Percentiles rank a stretch among this genome's conserved stretches.
Conservation (phyloP, 768 basidiomycete species). For the Tylopilus subfusipes region DNA sequence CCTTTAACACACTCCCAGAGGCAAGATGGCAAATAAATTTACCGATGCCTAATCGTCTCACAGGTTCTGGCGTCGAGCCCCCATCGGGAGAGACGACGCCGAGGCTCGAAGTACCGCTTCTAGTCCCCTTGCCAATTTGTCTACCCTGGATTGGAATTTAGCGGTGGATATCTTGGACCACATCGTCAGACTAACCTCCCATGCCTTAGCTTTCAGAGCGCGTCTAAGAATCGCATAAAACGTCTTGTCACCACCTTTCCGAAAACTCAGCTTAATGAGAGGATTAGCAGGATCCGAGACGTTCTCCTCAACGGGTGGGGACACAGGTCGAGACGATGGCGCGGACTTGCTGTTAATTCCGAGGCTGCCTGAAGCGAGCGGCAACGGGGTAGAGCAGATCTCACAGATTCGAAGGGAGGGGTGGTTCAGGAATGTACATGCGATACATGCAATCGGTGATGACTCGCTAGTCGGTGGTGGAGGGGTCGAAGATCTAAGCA, state of each 20-base stretch:
- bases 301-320: conserved; percentile 37
- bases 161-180: not conserved
- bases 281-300: conserved; percentile 33
- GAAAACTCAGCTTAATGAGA: conserved; percentile 81
- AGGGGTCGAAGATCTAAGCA: conserved; percentile 19
- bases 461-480: conserved; percentile 16
- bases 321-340: conserved; percentile 61
- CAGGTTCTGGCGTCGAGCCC: conserved; percentile 10
- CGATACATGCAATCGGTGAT: conserved; percentile 62
- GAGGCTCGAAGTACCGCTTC: conserved; percentile 22
- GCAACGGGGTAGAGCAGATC: conserved; percentile 76
- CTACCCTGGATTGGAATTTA: conserved; percentile 25
- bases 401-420: conserved; percentile 73
- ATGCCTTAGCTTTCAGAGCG: conserved; percentile 64
- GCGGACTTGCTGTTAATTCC: conserved; percentile 50
- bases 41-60: conserved; percentile 32
- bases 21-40: not conserved
- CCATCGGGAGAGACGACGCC: conserved; percentile 17
- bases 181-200: conserved; percentile 52
- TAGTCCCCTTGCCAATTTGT: conserved; percentile 22
- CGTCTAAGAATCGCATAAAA: conserved; percentile 78
- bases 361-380: conserved; percentile 23
- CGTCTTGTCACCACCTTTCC: conserved; percentile 82
- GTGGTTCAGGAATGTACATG: conserved; percentile 92
- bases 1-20: conserved; percentile 3